Evolutionary conservation across 78 protist species (phyloP), one percentile per base, ranked within the genome.

Genomic region (Dictyostelium intermedium): DNA sequence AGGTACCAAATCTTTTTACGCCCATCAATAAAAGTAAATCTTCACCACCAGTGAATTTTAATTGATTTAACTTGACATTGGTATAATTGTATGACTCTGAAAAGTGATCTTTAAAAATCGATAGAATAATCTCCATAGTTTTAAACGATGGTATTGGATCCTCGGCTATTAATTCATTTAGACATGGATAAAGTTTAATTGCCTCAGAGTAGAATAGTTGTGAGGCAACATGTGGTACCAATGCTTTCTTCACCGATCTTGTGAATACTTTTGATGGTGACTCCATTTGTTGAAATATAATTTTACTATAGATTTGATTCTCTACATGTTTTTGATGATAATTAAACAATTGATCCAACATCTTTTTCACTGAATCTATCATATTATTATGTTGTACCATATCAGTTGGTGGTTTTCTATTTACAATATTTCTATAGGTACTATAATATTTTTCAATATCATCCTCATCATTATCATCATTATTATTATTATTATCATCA

Each of bases 241-340:
- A 30, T 10, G 81, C 45, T 32, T 73, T 78, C 69, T 80, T 89
- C 10, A 39, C 80, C 0, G 93, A 60, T 34, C 93, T 23, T 18
- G 93, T 89, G 18, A 89, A 47, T 7, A 85, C 82, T 39, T 89
- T 89, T 25, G 82, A 32, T 39, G 93, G 93, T 45, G 93, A 80
- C 16, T 89, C 93, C 39, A 89, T 61, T 37, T 89, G 87, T 45
- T 56, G 74, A 56, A 89, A 47, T 1, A 89, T 11, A 11, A 89
- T 39, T 1, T 80, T 50, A 18, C 60, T 25, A 6, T 41, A 63
- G 5, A 69, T 27, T 66, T 89, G 56, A 27, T 89, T 89, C 18
- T 89, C 93, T 13, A 37, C 23, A 69, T 89, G 86, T 16, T 41
- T 89, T 63, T 63, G 70, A 35, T 89, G 84, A 23, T 27, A 53